Percentiles rank a stretch among this genome's conserved stretches.
phyloP scores from a whole-genome alignment of 2,329 filamentous ascomycete species.

The Phaeosphaeriaceae sp. region DNA sequence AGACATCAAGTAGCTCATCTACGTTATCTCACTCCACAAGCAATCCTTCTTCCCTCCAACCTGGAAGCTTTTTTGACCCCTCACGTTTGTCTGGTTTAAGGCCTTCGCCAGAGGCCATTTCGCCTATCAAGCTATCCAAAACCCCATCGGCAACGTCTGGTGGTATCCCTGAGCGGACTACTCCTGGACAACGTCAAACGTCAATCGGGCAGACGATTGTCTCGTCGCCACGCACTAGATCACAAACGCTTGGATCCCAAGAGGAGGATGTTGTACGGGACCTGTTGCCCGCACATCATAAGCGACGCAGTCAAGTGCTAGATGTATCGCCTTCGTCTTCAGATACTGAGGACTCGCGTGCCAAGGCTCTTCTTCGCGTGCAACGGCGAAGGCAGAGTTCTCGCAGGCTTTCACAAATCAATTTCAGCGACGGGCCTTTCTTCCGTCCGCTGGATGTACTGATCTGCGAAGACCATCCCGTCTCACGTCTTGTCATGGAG shows the following conservation, averaged over 20 bases:
- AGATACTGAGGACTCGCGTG: conserved; percentile 93
- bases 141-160: conserved; percentile 53
- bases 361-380: conserved; percentile 87
- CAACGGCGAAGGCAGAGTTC: conserved; percentile 95
- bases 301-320: conserved; percentile 91
- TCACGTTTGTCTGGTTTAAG: conserved; percentile 64
- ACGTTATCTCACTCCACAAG: conserved; percentile 80
- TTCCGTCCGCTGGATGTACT: conserved; percentile 93
- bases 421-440: conserved; percentile 78
- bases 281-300: conserved; percentile 72
- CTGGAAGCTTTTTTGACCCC: conserved; percentile 73
- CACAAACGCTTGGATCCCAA: conserved; percentile 91
- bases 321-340: conserved; percentile 97
- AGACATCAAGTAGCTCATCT: conserved; percentile 89
- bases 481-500: conserved; percentile 98
- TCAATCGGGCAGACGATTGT: conserved; percentile 29
- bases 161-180: conserved; percentile 50
- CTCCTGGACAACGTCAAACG: conserved; percentile 41
- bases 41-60: conserved; percentile 66
- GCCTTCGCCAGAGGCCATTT: conserved; percentile 59
- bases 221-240: conserved; percentile 72
- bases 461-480: conserved; percentile 97
- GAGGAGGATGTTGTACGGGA: conserved; percentile 81
- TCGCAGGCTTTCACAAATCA: conserved; percentile 90
- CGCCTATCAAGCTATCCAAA: conserved; percentile 58